These are phyloP conservation scores for Endothia cerciana DNA, from an alignment of 2,329 filamentous ascomycete genomes.

Conservation along the genomic window DNA sequence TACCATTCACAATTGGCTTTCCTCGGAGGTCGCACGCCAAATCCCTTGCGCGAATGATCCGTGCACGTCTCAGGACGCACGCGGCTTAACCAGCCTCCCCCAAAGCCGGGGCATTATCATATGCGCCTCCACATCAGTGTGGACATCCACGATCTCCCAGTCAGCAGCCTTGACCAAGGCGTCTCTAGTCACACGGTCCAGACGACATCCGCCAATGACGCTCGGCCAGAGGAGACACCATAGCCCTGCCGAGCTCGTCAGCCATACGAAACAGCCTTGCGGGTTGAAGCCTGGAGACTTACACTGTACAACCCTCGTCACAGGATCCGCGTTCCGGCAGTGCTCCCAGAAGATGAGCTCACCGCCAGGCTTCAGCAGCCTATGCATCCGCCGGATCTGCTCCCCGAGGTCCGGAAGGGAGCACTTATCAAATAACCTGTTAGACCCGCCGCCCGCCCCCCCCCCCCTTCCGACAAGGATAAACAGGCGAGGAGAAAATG, in stretches of 20 bases:
- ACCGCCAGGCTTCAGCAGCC: constrained; percentile 49
- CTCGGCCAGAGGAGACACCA: constrained; percentile 39
- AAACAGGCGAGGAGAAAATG: not conserved
- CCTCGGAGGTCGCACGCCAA: not conserved
- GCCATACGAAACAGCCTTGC: not conserved
- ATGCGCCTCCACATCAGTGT: constrained; percentile 35
- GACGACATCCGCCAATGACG: constrained; percentile 38
- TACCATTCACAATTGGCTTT: no score
- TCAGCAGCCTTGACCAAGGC: constrained; percentile 37
- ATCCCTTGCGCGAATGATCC: not conserved
- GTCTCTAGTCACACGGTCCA: constrained; percentile 37
- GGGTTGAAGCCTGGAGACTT: constrained; percentile 21
- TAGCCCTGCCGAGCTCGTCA: constrained; percentile 29
- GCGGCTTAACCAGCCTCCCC: constrained; percentile 38
- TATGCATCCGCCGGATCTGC: constrained; percentile 41
- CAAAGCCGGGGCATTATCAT: constrained; percentile 38
- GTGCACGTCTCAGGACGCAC: constrained; percentile 1
- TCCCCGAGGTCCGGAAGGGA: constrained; percentile 39
- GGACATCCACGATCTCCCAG: constrained; percentile 40
- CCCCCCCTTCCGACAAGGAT: not conserved
- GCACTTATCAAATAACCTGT: constrained; percentile 34
- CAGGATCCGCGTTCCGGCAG: constrained; percentile 33
- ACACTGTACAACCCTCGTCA: constrained; percentile 40
- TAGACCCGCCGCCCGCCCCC: not conserved
- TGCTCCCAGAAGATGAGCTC: constrained; percentile 53